Base-by-base conservation (phyloP, 257 asterid genomes). In the Gentiana macrophylla region DNA sequence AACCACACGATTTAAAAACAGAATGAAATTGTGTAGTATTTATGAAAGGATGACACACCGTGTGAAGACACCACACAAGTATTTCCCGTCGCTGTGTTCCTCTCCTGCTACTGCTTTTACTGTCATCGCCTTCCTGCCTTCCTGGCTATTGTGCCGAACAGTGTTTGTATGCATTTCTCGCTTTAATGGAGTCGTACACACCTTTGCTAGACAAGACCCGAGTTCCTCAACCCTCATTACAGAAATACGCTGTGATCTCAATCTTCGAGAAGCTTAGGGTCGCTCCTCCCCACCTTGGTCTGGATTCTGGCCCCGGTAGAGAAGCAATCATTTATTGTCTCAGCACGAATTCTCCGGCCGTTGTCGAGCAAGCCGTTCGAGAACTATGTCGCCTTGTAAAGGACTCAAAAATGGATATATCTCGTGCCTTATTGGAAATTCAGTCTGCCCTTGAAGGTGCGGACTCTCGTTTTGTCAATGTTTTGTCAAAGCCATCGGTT, bases 371-470 rank as follows among this genome's bases (percentile, higher is more conserved):
- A 66, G 74, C 98, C 1, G 73, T 81, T 48, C 79, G 92, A 32
- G 97, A 88, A 57, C 69, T 88, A 52, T 87, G 96, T 72, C 84
- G 84, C 66, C 90, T 92, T 74, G 95, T 85, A 57, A 78, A 69
- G 76, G 97, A 88, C 72, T 70, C 83, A 4, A 81, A 73, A 73
- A 67, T 84, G 75, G 94, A 91, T 48, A 52, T 81, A 1, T 61
- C 83, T 37, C 70, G 74, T 34, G 98, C 77, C 12, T 70, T 92
- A 37, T 51, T 85, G 76, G 97, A 92, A 74, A 83, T 92, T 48
- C 98, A 85, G 70, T 81, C 97, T 7, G 89, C 94, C 50, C 95
- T 92, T 43, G 98, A 92, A 67, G 88, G 73, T 0, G 54, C 84
- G 50, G 78, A 57, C 71, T 60, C 80, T 36, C 79, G 77, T 47